Percentiles rank a stretch among this genome's conserved stretches.
Evolutionary conservation across 257 asterid species (phyloP).

Genomic region (Anisodus tanguticus): DNA sequence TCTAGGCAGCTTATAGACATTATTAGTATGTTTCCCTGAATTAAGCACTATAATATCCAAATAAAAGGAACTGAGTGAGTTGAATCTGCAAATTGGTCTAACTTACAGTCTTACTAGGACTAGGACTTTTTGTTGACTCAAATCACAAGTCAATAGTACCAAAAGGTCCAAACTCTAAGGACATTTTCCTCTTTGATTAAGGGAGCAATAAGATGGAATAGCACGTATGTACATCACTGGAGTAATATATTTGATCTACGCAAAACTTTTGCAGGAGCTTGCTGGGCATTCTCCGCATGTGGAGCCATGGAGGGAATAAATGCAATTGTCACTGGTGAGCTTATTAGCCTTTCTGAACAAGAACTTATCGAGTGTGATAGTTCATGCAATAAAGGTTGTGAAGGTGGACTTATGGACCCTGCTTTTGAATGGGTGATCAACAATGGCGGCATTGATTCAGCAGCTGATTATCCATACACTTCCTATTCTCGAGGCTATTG

Average conservation of each 20-base stretch:
- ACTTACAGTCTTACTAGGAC: neutral
- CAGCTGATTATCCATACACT: conserved; percentile 40
- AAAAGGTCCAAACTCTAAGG: neutral
- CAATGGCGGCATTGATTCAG: conserved; percentile 44
- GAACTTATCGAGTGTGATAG: conserved; percentile 38
- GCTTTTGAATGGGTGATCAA: conserved; percentile 47
- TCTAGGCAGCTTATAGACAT: neutral
- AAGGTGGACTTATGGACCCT: conserved; percentile 45
- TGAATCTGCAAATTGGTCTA: neutral
- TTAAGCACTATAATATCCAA: neutral
- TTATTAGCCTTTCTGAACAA: conserved; percentile 43
- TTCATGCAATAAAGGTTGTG: conserved; percentile 38
- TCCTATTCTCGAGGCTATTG: conserved; percentile 32
- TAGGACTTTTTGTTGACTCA: neutral
- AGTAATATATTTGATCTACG: neutral
- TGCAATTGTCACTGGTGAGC: conserved; percentile 42
- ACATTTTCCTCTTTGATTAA: neutral
- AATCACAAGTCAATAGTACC: neutral
- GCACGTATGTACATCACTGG: conserved; percentile 1
- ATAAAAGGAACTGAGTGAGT: neutral
- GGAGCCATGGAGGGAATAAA: conserved; percentile 46
- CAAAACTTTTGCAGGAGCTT: conserved; percentile 36
- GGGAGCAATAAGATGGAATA: neutral
- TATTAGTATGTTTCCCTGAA: neutral
- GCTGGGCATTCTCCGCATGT: conserved; percentile 49